Evolutionary conservation across 345 rosid genomes (phyloP).

Genomic region (Salix arbutifolia): DNA sequence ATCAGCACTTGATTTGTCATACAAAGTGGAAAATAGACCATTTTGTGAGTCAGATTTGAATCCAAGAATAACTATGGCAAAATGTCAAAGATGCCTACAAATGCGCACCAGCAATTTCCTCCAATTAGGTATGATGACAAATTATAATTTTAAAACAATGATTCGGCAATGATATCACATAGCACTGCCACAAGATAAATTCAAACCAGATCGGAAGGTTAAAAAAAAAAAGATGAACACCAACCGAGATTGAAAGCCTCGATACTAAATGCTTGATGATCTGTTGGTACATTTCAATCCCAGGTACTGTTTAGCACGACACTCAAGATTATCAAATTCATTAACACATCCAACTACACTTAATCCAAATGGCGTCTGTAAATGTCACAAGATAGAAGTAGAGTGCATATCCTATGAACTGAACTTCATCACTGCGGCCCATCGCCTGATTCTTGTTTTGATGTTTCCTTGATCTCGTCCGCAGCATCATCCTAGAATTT

Average conservation of each 20-base stretch:
- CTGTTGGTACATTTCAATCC: constrained; percentile 22
- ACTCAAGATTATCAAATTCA: constrained; percentile 24
- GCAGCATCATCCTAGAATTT: constrained; percentile 65
- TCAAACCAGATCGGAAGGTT: background rate
- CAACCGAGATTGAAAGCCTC: constrained; percentile 30
- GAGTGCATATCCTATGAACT: constrained; percentile 21
- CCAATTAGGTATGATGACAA: background rate
- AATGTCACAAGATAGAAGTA: constrained; percentile 26
- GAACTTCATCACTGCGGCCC: constrained; percentile 41
- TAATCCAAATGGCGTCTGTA: constrained; percentile 32
- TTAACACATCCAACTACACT: constrained; percentile 30
- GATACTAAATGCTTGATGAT: constrained; percentile 22
- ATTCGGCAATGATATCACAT: background rate
- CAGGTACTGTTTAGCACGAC: constrained; percentile 8
- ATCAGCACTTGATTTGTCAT: too few species aligned
- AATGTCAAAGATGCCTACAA: background rate
- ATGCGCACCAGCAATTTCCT: background rate
- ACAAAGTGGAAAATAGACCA: too few species aligned
- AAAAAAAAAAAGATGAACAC: background rate
- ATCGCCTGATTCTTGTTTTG: constrained; percentile 62
- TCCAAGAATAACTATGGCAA: background rate
- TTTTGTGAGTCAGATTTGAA: too few species aligned
- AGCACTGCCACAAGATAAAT: background rate
- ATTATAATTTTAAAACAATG: background rate
- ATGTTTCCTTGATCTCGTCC: constrained; percentile 84